Conservation (phyloP, 148 eudicot species). For the Suaeda aralocaspica region DNA sequence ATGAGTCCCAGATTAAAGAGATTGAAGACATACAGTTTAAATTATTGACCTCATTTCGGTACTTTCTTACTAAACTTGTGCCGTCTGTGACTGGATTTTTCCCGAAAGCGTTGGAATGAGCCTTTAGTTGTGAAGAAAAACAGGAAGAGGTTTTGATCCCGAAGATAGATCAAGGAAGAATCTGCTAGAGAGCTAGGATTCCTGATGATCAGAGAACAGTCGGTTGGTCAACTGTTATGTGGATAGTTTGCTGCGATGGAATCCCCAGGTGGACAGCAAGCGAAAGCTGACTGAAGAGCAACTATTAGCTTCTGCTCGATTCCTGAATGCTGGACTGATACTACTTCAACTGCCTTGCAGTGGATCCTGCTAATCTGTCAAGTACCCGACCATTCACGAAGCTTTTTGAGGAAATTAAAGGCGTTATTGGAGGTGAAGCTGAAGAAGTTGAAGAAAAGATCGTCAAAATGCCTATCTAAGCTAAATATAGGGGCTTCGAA, state of each 20-base stretch:
- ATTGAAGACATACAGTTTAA: conserved; percentile 32
- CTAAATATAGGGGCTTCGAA: conserved; percentile 56
- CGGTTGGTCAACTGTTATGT: conserved; percentile 41
- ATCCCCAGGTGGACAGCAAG: conserved; percentile 33
- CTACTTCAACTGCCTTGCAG: conserved; percentile 64
- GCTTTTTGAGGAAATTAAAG: conserved; percentile 49
- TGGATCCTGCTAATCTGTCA: conserved; percentile 75
- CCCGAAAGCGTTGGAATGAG: conserved; percentile 50
- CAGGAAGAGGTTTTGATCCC: conserved; percentile 42
- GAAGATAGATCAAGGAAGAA: conserved; percentile 40
- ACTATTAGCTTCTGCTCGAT: conserved; percentile 36
- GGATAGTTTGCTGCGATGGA: conserved; percentile 51
- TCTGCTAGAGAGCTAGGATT: not conserved
- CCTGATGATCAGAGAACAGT: not conserved
- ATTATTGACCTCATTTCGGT: conserved; percentile 22
- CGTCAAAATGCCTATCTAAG: conserved; percentile 50
- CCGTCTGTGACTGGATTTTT: conserved; percentile 47
- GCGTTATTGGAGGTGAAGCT: conserved; percentile 29
- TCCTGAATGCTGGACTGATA: conserved; percentile 70
- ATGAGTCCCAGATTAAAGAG: conserved; percentile 41
- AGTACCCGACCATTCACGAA: conserved; percentile 46
- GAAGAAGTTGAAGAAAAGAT: conserved; percentile 41
- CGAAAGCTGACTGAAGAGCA: conserved; percentile 37
- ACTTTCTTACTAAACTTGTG: conserved; percentile 38
- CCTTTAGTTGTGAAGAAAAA: conserved; percentile 13